Conservation (phyloP, 2,329 filamentous ascomycete genomes). For the Myotisia sp. region DNA sequence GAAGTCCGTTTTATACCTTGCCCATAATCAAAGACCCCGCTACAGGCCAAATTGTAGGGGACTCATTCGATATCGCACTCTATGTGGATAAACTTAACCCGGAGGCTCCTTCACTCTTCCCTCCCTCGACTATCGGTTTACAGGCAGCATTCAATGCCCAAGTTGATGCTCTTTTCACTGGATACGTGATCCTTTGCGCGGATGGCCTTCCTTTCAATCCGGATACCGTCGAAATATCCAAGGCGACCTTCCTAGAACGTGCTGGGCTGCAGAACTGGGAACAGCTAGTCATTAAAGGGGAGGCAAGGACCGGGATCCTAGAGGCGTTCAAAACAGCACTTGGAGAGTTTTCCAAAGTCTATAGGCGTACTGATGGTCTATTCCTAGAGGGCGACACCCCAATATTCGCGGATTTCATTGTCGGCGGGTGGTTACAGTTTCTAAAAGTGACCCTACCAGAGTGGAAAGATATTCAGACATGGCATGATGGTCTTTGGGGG, state of each 20-base stretch:
- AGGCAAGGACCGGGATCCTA: conserved; percentile 28
- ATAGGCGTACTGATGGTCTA: conserved; percentile 30
- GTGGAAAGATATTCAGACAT: conserved; percentile 5
- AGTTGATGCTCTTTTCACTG: conserved; percentile 42
- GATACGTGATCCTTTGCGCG: conserved; percentile 29
- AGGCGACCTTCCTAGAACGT: conserved; percentile 37
- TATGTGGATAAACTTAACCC: conserved; percentile 39
- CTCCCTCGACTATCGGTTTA: conserved; percentile 29
- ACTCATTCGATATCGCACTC: conserved; percentile 52
- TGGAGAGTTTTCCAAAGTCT: conserved; percentile 31
- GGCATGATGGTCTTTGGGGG: conserved; percentile 7
- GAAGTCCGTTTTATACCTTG: conserved; percentile 45
- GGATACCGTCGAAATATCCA: conserved; percentile 29
- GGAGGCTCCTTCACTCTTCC: conserved; percentile 38
- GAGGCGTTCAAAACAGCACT: conserved; percentile 31
- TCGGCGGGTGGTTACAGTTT: conserved; percentile 44
- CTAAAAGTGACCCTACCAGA: conserved; percentile 4
- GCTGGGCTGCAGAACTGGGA: conserved; percentile 32
- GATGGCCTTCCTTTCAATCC: conserved; percentile 39
- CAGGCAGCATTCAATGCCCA: conserved; percentile 38
- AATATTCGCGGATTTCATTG: conserved; percentile 43
- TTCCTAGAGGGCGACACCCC: conserved; percentile 35
- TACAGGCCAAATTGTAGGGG: conserved; percentile 36
- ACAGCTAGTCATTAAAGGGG: conserved; percentile 23
- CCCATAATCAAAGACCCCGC: conserved; percentile 40